Evolutionary conservation across 352 stramenopile genomes (phyloP).

Genomic region (Phytophthora crassamura): DNA sequence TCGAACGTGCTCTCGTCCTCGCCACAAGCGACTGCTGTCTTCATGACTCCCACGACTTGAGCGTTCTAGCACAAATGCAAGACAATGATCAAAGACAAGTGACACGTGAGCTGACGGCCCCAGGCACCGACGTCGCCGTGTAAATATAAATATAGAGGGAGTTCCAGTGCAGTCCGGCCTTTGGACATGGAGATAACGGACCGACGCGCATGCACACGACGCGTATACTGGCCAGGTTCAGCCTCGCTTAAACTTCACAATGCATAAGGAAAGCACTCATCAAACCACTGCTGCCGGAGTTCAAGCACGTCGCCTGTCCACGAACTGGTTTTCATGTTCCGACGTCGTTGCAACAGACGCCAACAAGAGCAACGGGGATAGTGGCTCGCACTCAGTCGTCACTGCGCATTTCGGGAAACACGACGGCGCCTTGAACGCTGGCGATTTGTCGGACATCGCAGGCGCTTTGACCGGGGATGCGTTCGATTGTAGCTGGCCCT

Average conservation of each 20-base stretch:
- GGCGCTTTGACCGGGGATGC: background rate
- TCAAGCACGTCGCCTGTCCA: conserved; percentile 2
- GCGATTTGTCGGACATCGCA: background rate
- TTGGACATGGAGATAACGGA: conserved; percentile 17
- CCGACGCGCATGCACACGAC: conserved; percentile 1
- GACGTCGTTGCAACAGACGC: conserved; percentile 36
- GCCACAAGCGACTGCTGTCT: conserved; percentile 14
- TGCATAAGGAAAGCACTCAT: conserved; percentile 9
- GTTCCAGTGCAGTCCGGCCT: background rate
- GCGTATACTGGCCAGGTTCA: conserved; percentile 9
- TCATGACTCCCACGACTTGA: conserved; percentile 17
- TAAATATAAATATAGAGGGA: conserved; percentile 33
- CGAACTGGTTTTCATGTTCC: background rate
- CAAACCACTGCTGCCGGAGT: background rate
- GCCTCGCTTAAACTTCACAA: conserved; percentile 7
- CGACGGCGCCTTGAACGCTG: conserved; percentile 1
- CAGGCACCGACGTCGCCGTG: conserved; percentile 1
- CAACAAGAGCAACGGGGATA: conserved; percentile 33
- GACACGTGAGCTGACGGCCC: background rate
- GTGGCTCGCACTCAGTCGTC: conserved; percentile 9
- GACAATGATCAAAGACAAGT: conserved; percentile 1
- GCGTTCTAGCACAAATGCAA: background rate
- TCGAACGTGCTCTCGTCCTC: conserved; percentile 32
- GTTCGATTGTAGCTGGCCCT: background rate
- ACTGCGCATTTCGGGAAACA: background rate